Evolutionary conservation across 495 filamentous ascomycete species (phyloP), one percentile per base, ranked within the genome.

Genomic region (Letharia lupina): DNA sequence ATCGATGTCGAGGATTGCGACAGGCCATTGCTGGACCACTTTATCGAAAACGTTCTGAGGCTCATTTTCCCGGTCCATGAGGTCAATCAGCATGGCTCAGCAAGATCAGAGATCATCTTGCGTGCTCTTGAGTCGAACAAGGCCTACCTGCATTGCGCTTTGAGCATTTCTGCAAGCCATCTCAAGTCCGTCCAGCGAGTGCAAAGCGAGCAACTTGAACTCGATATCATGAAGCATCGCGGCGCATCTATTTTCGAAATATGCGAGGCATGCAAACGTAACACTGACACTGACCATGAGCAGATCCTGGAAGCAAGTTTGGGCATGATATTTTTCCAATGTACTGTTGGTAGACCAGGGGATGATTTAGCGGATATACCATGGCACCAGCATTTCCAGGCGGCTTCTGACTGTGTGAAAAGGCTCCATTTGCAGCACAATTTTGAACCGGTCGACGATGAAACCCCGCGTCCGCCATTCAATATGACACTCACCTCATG

Each of bases 311-410:
- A 98, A 77, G 91, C 94, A 4, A 92, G 93, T 1, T 81, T 98
- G 11, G 94, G 91, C 60, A 93, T 98, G 86, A 96, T 97, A 67
- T 92, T 98, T 79, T 98, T 97, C 81, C 93, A 96, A 70, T 93
- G 89, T 78, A 90, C 90, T 20, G 93, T 98, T 65, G 94, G 94
- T 44, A 81, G 89, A 58, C 84, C 88, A 6, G 89, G 92, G 70
- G 94, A 97, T 70, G 83, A 81, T 61, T 85, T 98, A 16, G 92
- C 91, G 4, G 94, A 98, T 72, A 96, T 98, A 67, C 89, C 93
- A 1, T 98, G 94, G 94, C 87, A 89, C 76, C 90, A 95, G 71
- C 94, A 98, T 79, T 98, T 98, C 81, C 89, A 94, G 71, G 93
- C 93, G 1, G 93, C 86, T 13, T 86, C 87, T 65, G 91, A 85